A percentile compares a stretch with the other conserved stretches of the same genome.
These are phyloP conservation scores for Diaporthe sp. DNA, from an alignment of 2,329 filamentous ascomycete genomes.

Conservation along the genomic window DNA sequence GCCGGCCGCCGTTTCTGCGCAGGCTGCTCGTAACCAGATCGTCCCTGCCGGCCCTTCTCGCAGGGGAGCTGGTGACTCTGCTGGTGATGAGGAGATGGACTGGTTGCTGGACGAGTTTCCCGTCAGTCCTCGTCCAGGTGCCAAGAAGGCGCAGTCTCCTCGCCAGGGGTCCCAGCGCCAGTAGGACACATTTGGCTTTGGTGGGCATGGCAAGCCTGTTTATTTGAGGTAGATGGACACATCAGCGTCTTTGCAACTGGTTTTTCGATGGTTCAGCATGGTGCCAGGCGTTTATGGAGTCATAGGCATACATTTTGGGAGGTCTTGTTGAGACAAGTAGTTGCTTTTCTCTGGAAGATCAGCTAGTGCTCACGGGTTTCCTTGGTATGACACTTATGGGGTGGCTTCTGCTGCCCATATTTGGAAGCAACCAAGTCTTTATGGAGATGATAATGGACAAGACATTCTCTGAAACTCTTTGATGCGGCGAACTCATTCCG, in stretches of 20 bases:
- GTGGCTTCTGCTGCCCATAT: background rate
- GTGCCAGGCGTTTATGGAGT: background rate
- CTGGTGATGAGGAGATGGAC: background rate
- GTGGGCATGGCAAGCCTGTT: background rate
- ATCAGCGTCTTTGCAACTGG: background rate
- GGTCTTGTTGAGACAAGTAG: background rate
- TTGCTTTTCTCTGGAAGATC: background rate
- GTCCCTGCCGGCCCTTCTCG: background rate
- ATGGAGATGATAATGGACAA: background rate
- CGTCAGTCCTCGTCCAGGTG: background rate
- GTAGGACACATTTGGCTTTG: background rate
- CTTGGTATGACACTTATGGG: background rate
- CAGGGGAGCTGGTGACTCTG: too few species aligned
- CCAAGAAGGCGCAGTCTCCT: background rate
- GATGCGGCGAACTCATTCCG: background rate
- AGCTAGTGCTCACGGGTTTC: too few species aligned
- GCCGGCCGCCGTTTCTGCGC: background rate
- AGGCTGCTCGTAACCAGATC: background rate
- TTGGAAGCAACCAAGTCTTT: background rate
- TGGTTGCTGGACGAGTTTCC: background rate
- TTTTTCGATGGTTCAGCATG: background rate
- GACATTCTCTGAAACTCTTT: background rate
- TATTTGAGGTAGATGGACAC: background rate
- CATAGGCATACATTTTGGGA: background rate
- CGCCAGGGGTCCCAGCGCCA: background rate